A percentile compares a stretch with the other conserved stretches of the same genome.
phyloP scores from a whole-genome alignment of 2,329 filamentous ascomycete genomes.

The Talaromyces sp. region DNA sequence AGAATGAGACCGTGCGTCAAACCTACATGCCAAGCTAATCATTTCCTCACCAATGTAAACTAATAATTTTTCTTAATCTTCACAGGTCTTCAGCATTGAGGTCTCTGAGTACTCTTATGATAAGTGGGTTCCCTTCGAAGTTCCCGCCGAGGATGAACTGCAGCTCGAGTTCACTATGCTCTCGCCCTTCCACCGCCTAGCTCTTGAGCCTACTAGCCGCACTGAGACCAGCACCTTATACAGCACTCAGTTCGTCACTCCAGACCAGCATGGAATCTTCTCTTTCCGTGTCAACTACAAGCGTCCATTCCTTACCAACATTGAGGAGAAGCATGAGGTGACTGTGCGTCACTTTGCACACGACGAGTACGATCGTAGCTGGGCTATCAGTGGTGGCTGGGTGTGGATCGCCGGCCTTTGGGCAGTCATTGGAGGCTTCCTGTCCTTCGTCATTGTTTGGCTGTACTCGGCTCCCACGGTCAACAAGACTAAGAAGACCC shows the following conservation, averaged over 20 bases:
- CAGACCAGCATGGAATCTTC: conserved; percentile 98
- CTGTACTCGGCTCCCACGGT: conserved; percentile 68
- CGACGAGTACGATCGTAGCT: conserved; percentile 93
- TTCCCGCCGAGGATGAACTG: conserved; percentile 70
- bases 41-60: not conserved
- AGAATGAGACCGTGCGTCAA: conserved; percentile 87
- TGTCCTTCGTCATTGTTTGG: conserved; percentile 86
- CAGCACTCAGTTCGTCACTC: conserved; percentile 74
- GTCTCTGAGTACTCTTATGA: conserved; percentile 81
- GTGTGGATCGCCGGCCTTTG: conserved; percentile 90
- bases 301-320: conserved; percentile 81
- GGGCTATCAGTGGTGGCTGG: conserved; percentile 86
- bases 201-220: conserved; percentile 61
- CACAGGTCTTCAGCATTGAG: conserved; percentile 80
- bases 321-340: conserved; percentile 94
- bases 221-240: conserved; percentile 73
- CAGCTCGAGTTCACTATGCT: conserved; percentile 99
- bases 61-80: conserved; percentile 31
- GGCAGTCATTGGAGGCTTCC: conserved; percentile 79
- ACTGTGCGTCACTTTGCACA: conserved; percentile 96
- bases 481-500: conserved; percentile 52
- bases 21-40: not conserved
- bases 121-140: conserved; percentile 72
- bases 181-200: conserved; percentile 90
- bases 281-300: conserved; percentile 98